Evolutionary conservation across 2,329 filamentous ascomycete genomes (phyloP).

Genomic region (Fusarium hostae): DNA sequence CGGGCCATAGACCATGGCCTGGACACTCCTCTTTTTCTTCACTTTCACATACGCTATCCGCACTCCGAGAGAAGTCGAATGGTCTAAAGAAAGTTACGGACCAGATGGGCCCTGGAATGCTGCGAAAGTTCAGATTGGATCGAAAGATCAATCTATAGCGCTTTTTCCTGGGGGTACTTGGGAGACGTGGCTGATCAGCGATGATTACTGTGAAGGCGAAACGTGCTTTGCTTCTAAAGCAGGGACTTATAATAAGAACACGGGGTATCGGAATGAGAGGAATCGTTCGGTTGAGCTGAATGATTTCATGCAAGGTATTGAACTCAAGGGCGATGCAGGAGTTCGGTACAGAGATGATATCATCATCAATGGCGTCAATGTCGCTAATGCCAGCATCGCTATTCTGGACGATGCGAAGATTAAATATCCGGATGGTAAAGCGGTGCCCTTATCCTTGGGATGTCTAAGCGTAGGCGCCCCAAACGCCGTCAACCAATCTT

Average conservation of each 20-base stretch:
- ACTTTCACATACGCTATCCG: not conserved
- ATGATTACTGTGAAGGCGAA: not conserved
- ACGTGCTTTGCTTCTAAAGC: conserved; percentile 6
- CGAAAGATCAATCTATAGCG: not conserved
- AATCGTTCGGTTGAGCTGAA: not conserved
- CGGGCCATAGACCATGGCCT: not conserved
- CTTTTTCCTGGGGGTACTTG: conserved; percentile 5
- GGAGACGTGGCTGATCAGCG: conserved; percentile 12
- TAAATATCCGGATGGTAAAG: not conserved
- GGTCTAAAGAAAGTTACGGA: conserved; percentile 5
- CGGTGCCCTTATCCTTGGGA: not conserved
- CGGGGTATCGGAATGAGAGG: not conserved
- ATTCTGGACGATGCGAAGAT: not conserved
- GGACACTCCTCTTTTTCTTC: not conserved
- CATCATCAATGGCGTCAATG: not conserved
- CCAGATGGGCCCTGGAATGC: conserved; percentile 10
- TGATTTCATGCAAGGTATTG: not conserved
- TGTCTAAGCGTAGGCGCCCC: conserved; percentile 8
- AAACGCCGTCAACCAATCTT: not conserved
- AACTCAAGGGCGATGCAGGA: not conserved
- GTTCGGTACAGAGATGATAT: not conserved
- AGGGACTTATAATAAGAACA: not conserved
- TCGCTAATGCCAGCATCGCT: not conserved
- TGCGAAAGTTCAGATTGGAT: not conserved
- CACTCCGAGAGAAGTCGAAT: not conserved